These are phyloP conservation scores for Dothistroma pini DNA, from an alignment of 2,329 filamentous ascomycete genomes.

Conservation along the genomic window DNA sequence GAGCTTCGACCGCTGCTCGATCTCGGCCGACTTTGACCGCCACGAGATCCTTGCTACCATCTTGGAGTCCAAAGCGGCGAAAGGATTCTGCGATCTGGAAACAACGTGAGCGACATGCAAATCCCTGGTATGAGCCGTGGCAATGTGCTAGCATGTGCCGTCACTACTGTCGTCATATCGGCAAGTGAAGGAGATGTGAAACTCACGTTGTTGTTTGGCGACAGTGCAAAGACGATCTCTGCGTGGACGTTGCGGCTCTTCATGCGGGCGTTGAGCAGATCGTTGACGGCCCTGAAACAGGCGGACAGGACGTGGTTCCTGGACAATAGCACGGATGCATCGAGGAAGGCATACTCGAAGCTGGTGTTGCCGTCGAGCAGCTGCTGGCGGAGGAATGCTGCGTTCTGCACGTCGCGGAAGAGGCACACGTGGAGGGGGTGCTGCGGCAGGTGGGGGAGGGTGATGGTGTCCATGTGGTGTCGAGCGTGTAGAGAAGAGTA, in stretches of 20 bases:
- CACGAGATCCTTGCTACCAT: slow-evolving; percentile 67
- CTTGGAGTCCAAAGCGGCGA: slow-evolving; percentile 76
- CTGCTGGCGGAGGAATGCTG: slow-evolving; percentile 73
- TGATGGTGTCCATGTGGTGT: slow-evolving; percentile 58
- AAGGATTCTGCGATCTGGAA: slow-evolving; percentile 85
- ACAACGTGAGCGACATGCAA: slow-evolving; percentile 6
- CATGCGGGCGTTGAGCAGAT: slow-evolving; percentile 57
- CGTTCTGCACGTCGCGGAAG: slow-evolving; percentile 73
- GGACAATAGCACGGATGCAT: slow-evolving; percentile 73
- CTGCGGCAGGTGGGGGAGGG: slow-evolving; percentile 70
- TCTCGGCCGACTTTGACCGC: slow-evolving; percentile 70
- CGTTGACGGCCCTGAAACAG: slow-evolving; percentile 71
- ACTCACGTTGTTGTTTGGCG: slow-evolving; percentile 69
- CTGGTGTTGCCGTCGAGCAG: slow-evolving; percentile 77
- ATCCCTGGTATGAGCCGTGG: background rate
- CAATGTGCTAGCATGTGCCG: slow-evolving; percentile 8
- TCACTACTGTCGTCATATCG: background rate
- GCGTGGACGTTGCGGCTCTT: slow-evolving; percentile 85
- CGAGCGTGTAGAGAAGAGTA: background rate
- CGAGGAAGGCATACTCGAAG: slow-evolving; percentile 92
- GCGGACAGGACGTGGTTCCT: slow-evolving; percentile 70
- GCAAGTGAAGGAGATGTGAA: background rate
- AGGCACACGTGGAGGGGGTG: slow-evolving; percentile 69
- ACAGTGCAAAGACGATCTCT: slow-evolving; percentile 78
- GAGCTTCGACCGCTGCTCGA: slow-evolving; percentile 45